phyloP scores from a whole-genome alignment of 106 monocot genomes.

The Hemerocallis citrina region DNA sequence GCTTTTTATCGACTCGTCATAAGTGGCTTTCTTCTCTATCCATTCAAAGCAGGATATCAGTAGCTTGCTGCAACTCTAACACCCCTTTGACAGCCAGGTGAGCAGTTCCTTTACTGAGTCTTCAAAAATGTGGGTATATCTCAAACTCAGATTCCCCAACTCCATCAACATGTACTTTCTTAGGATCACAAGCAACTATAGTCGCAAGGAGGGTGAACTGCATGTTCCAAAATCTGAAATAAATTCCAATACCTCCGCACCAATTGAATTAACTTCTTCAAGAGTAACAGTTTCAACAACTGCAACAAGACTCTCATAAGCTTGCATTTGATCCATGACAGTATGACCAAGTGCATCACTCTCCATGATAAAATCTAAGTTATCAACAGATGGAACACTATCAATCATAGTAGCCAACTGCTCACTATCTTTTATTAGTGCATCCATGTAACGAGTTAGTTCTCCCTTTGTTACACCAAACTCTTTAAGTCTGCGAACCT shows the following conservation, averaged over 20 bases:
- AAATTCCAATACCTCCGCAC: conserved; percentile 89
- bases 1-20: too few species aligned
- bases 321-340: conserved; percentile 95
- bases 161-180: conserved; percentile 74
- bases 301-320: conserved; percentile 80
- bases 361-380: conserved; percentile 98
- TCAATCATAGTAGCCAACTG: conserved; percentile 98
- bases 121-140: conserved; percentile 60
- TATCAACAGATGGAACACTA: conserved; percentile 95
- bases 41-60: too few species aligned
- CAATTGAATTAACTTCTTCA: conserved; percentile 85
- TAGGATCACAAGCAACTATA: conserved; percentile 97
- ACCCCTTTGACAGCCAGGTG: too few species aligned
- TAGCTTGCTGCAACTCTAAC: too few species aligned
- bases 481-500: conserved; percentile 95
- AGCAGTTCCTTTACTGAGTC: too few species aligned
- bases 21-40: too few species aligned
- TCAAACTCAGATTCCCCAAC: conserved; percentile 61
- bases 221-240: conserved; percentile 86
- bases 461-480: conserved; percentile 99
- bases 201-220: conserved; percentile 80
- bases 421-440: conserved; percentile 96
- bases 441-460: conserved; percentile 94
- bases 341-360: conserved; percentile 98
- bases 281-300: conserved; percentile 92